Base-by-base conservation (phyloP, 1,284 basidiomycete species). In the Amylostereum chailletii region DNA sequence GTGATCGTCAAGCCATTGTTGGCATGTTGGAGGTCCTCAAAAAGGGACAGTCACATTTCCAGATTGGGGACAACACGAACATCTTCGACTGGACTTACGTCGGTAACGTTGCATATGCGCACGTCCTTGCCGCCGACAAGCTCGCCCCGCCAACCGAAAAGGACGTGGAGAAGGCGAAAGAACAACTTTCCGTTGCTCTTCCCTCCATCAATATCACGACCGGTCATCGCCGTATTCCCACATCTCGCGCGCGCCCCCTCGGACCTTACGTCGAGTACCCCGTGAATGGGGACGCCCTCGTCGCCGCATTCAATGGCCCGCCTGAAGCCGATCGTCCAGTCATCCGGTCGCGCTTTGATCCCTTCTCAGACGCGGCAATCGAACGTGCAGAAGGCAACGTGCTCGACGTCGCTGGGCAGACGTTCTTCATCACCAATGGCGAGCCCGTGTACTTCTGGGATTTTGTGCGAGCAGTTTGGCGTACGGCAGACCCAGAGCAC, bases 51-150 rank as follows among this genome's bases (percentile, higher is more conserved):
- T 93, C 93, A 2, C 83, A 90, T 57, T 90, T 92, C 74, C 95
- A 98, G 69, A 85, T 99, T 53, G 96, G 96, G 43, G 75, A 87
- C 67, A 98, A 98, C 71, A 80, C 76, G 53, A 99, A 99, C 66
- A 71, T 98, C 7, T 95, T 94, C 60, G 96, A 99, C 69, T 97
- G 91, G 84, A 98, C 95, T 1, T 98, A 97, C 61, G 93, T 99
- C 55, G 91, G 84, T 55, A 99, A 99, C 65, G 87, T 96, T 53
- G 94, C 94, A 0, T 82, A 90, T 61, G 95, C 95, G 1, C 96
- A 99, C 64, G 70, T 99, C 5, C 82, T 99, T 44, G 96, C 96
- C 1, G 88, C 90, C 6, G 94, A 98, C 72, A 84, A 80, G 60
- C 80, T 95, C 38, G 72, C 71, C 47, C 65, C 69, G 1, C 68